Base-by-base conservation (phyloP, 2,329 filamentous ascomycete species). In the Leptosphaerulina australis region DNA sequence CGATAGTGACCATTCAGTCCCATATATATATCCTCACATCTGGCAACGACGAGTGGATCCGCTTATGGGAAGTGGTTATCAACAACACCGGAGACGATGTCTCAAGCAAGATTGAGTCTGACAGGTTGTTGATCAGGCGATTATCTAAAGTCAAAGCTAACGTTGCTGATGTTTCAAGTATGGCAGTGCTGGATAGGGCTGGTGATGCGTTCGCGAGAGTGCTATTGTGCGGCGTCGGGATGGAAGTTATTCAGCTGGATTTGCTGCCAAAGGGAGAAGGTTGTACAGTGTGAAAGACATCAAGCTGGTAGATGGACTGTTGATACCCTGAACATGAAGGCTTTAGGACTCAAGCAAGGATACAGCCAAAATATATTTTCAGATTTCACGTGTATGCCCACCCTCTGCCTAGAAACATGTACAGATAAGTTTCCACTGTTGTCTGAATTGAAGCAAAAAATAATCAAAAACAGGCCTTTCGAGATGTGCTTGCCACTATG, bases 101-200 rank as follows among this genome's bases (percentile, higher is more conserved):
- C 12, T 14, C 25, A 12, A 28, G 21, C 17, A 12, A 33, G 17
- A 5, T 9, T 5, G 17, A 20, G 12, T 35, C 35, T 10, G 55
- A 65, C 34, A 9, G 21, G n/a, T 21, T 77, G 11, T 44, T 62
- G 0, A 60, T 78, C 5, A 62, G 56, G 44, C 65, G 66, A 7
- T 11, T 69, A 12, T 45, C 49, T 8, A 74, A 70, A 44, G 50
- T 64, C 11, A 74, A 68, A 51, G 82, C 79, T 15, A 70, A 76
- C 20, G 80, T 85, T 3, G 82, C 82, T 11, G 83, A 85, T 68
- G 76, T 82, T 14, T 79, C 81, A 2, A 75, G 76, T 21, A 67
- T 84, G 64, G 76, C 75, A n/a, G 55, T 77, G 2, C 60, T 77
- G n/a, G 55, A 56, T 2, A 11, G n/a, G 5, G 14, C 7, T 10